Base-by-base conservation (phyloP, 306 rosid genomes). In the Mimosa bimucronata region DNA sequence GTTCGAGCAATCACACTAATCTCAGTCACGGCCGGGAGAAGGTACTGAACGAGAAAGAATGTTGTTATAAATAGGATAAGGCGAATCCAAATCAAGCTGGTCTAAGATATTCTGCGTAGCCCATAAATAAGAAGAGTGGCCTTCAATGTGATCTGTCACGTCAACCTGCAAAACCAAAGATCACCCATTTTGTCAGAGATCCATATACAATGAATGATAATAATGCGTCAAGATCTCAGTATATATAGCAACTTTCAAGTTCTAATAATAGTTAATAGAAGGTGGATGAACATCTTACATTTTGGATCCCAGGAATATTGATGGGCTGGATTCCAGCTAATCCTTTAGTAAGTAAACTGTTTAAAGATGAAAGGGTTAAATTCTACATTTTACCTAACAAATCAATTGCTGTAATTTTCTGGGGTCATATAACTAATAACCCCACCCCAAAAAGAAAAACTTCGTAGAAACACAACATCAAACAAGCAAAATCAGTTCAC, bases 101-200 rank as follows among this genome's bases (percentile, higher is more conserved):
- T 90, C 97, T 66, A 94, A 45, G 85, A 94, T 83, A 31, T 74
- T 61, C 46, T 87, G 90, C 38, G 98, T 86, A 26, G 91, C 86
- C 97, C 98, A 94, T 69, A 92, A 79, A 85, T 92, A 92, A 15
- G 98, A 91, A 73, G 98, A 92, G 84, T 94, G 98, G 4, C 97
- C 97, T 73, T 94, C 97, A 6, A 92, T 81, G 73, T 83, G 87
- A 85, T 76, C 87, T 3, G 97, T 88, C 46, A 91, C 91, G 67
- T 94, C 94, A 84, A 94, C 94, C 98, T 94, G 87, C 82, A 82
- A 76, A 80, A 65, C 71, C 84, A 45, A 12, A 28, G 15, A 80
- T 58, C 21, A 19, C n/a, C 37, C 7, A 31, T 42, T 52, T 62
- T 48, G 28, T 28, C 21, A 37, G 23, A 60, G 80, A 69, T 58